phyloP scores from a whole-genome alignment of 305 asterid genomes.

The Andrographis paniculata region DNA sequence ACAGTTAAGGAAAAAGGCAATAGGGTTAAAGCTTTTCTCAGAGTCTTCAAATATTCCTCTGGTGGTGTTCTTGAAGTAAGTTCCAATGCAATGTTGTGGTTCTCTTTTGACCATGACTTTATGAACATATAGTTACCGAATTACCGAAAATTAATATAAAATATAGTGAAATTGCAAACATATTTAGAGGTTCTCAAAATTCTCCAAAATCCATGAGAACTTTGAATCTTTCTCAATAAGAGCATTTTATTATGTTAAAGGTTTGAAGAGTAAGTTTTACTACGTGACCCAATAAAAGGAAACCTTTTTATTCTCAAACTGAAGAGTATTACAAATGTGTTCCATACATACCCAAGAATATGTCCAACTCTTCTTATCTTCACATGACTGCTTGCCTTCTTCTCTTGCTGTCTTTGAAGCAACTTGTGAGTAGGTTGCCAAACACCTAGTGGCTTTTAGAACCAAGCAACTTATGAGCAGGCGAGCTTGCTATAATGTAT shows the following conservation, averaged over 20 bases:
- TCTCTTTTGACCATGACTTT: neutral
- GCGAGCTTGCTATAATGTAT: too few relatives aligned
- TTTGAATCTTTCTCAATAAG: neutral
- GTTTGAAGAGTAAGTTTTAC: neutral
- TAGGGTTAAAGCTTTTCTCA: slow-evolving; percentile 80
- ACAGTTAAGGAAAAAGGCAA: slow-evolving; percentile 83
- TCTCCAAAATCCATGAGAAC: neutral
- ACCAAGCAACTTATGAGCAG: too few relatives aligned
- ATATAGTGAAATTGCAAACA: neutral
- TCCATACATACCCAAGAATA: neutral
- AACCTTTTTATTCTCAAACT: neutral
- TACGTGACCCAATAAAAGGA: neutral
- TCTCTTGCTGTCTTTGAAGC: too few relatives aligned
- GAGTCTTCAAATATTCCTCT: slow-evolving; percentile 77
- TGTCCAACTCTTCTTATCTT: too few relatives aligned
- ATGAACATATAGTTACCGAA: neutral
- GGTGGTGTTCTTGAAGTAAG: slow-evolving; percentile 95
- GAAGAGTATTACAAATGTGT: neutral
- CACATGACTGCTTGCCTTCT: too few relatives aligned
- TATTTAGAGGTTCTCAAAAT: neutral
- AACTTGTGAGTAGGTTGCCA: too few relatives aligned
- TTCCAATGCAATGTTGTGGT: slow-evolving; percentile 2
- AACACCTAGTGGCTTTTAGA: too few relatives aligned
- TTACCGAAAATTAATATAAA: neutral
- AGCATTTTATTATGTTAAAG: neutral